Evolutionary conservation across 2,329 filamentous ascomycete species (phyloP).

Genomic region (Cytospora paraplurivora): DNA sequence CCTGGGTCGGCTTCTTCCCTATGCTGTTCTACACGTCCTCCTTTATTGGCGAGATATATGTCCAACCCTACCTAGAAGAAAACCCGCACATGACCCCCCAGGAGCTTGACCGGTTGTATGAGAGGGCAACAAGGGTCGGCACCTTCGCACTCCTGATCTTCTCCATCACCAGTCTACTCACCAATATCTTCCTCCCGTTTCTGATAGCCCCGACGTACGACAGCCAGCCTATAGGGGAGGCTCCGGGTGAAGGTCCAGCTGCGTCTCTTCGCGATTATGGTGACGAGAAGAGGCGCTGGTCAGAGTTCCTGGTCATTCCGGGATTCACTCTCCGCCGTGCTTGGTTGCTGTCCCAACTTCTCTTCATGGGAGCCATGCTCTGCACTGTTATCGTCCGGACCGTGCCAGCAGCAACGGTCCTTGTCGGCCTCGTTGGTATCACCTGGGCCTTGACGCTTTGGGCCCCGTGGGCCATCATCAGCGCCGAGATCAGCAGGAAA

Average conservation of each 20-base stretch:
- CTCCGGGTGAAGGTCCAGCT: conserved; percentile 38
- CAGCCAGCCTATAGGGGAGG: conserved; percentile 40
- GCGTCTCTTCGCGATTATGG: conserved; percentile 37
- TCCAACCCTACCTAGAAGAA: conserved; percentile 74
- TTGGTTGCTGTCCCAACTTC: conserved; percentile 83
- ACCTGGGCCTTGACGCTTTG: conserved; percentile 92
- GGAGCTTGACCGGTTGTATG: conserved; percentile 79
- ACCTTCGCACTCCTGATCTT: conserved; percentile 89
- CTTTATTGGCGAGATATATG: conserved; percentile 91
- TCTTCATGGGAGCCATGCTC: conserved; percentile 82
- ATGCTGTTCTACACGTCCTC: conserved; percentile 95
- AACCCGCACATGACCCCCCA: conserved; percentile 77
- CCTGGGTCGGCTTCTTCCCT: conserved; percentile 95
- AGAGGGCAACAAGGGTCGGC: conserved; percentile 81
- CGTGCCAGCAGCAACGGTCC: conserved; percentile 70
- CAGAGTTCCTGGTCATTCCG: conserved; percentile 72
- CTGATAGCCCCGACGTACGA: conserved; percentile 82
- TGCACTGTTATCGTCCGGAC: conserved; percentile 77
- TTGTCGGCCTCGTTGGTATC: conserved; percentile 82
- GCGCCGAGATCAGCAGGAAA: conserved; percentile 83
- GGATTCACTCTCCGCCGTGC: conserved; percentile 84
- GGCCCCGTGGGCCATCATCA: conserved; percentile 95
- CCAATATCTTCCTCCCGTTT: conserved; percentile 83
- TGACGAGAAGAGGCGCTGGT: conserved; percentile 43
- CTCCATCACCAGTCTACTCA: conserved; percentile 77